Base-by-base conservation (phyloP, 192 early-diverging fungal genomes). In the Podila minutissima region DNA sequence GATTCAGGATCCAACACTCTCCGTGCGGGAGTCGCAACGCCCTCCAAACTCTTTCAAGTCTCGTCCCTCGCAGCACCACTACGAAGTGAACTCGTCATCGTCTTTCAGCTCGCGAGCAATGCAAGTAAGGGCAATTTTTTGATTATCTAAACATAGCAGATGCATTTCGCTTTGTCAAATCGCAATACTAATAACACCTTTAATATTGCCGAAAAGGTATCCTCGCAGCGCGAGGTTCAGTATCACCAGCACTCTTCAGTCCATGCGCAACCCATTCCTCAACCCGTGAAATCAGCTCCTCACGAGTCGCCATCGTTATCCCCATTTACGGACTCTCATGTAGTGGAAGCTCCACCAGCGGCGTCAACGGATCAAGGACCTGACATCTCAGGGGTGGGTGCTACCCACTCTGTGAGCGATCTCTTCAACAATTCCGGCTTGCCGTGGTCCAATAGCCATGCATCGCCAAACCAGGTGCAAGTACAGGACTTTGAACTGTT, bases 1-100 rank as follows among this genome's bases (percentile, higher is more conserved):
- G 17, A 17, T 22, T 10, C 9, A 24, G 20, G 53, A 55, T 26
- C 53, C 53, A 55, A 9, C n/a, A 55, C 53, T n/a, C 53, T 55
- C 53, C 6, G 0, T 55, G 53, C 4, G 53, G n/a, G 53, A 55
- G 24, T 55, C 53, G 5, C 53, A 55, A 0, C 53, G 53, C 5
- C 53, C 53, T 24, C 53, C 53, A 55, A 55, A 55, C 53, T 55
- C 53, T 0, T 55, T 55, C 53, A 55, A 55, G 11, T 55, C 53
- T 26, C 53, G 1, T 24, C 53, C 53, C 2, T 55, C 53, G 53
- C 6, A 55, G 24, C 9, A n/a, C 2, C 24, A 24, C 0, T 26
- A 55, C 24, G 53, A 55, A 26, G n/a, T 2, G 20, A 8, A 55
- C 24, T 24, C 24, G 1, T 9, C n/a, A 5, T 55, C 53, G 24